phyloP scores from a whole-genome alignment of 768 basidiomycete species.

The Auriscalpium vulgare region DNA sequence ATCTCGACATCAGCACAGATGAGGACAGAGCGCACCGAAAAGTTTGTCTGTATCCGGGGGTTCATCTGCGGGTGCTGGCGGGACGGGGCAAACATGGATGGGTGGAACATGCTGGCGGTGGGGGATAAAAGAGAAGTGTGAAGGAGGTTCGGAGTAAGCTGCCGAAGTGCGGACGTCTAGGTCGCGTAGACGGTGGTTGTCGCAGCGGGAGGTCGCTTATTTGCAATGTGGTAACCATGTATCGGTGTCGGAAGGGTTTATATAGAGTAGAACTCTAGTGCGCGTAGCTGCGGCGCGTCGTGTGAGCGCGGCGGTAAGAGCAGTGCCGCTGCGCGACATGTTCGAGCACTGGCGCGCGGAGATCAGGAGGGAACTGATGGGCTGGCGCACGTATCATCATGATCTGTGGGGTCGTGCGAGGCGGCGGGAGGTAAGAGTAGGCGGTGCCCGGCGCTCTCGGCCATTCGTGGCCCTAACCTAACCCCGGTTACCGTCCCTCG shows the following conservation, averaged over 20 bases:
- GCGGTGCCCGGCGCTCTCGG: too few relatives aligned
- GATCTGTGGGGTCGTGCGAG: background rate
- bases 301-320: background rate
- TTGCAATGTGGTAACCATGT: background rate
- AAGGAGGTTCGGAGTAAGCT: background rate
- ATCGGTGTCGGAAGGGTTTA: background rate
- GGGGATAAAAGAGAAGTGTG: background rate
- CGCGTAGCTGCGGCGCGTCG: background rate
- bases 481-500: too few relatives aligned
- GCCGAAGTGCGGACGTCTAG: too few relatives aligned
- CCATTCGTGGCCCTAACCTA: too few relatives aligned
- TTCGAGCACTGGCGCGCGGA: background rate
- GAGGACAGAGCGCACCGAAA: slow-evolving; percentile 2
- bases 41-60: slow-evolving; percentile 11
- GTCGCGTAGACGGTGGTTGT: background rate
- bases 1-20: background rate
- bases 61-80: slow-evolving; percentile 11
- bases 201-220: background rate
- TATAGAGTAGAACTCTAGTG: background rate
- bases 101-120: slow-evolving; percentile 7
- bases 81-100: slow-evolving; percentile 10
- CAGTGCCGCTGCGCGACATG: background rate
- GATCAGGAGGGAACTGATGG: background rate
- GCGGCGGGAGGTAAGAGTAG: too few relatives aligned
- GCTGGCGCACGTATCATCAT: background rate